A percentile compares a stretch with the other conserved stretches of the same genome.
These are phyloP conservation scores for Candida awuae DNA, from an alignment of 805 yeast genomes.

Conservation along the genomic window DNA sequence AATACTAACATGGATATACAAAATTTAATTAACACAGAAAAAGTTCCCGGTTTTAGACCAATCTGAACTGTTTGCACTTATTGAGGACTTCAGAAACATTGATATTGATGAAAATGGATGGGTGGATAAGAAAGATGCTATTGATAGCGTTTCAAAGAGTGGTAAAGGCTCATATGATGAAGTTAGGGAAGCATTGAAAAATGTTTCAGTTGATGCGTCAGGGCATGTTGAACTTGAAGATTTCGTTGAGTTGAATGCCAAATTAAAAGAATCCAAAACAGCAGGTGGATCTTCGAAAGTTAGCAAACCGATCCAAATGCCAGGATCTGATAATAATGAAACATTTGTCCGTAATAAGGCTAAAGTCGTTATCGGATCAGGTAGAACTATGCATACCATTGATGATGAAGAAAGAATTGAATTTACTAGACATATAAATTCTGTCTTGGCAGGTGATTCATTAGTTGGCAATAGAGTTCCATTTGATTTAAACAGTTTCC, in stretches of 20 bases:
- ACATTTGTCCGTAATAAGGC: constrained; percentile 48
- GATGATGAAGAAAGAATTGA: constrained; percentile 95
- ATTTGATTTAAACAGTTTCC: constrained; percentile 88
- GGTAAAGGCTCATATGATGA: constrained; percentile 86
- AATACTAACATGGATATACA: not conserved
- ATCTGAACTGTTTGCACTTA: constrained; percentile 74
- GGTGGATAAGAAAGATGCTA: constrained; percentile 84
- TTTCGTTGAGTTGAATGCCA: constrained; percentile 76
- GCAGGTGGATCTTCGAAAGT: constrained; percentile 13
- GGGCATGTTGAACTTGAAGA: constrained; percentile 97
- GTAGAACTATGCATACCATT: constrained; percentile 83
- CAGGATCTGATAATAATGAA: constrained; percentile 22
- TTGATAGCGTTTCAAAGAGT: constrained; percentile 68
- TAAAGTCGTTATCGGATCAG: constrained; percentile 74
- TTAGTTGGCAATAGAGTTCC: constrained; percentile 83
- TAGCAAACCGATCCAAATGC: constrained; percentile 1
- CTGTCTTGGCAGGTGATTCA: constrained; percentile 81
- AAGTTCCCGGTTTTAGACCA: constrained; percentile 82
- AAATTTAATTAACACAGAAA: constrained; percentile 36
- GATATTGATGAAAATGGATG: constrained; percentile 91
- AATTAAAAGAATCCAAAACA: constrained; percentile 49
- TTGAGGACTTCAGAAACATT: constrained; percentile 78
- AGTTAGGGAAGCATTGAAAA: constrained; percentile 87
- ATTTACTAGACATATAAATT: constrained; percentile 92
- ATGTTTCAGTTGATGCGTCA: constrained; percentile 88